Base-by-base conservation (phyloP, 768 basidiomycete species). In the Kwoniella dejecticola region DNA sequence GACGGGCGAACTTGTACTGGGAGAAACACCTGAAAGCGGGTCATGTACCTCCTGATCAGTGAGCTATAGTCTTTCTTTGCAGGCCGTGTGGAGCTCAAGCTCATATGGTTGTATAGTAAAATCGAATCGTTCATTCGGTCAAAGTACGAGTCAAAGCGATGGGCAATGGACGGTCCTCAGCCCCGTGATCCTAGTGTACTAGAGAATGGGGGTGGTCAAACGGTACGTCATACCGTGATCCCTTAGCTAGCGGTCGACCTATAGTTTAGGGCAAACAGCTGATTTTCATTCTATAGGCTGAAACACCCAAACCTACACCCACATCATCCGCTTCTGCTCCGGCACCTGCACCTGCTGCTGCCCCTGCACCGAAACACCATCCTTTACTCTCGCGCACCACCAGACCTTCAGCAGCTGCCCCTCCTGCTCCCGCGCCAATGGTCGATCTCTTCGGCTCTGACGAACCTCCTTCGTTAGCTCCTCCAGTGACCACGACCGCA, bases 51-150 rank as follows among this genome's bases (percentile, higher is more conserved):
- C 89, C 90, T 4, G 95, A 99, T 68, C 95, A 97, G 94, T 97
- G 71, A 74, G 91, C 17, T 36, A 3, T 4, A n/a, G n/a, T n/a
- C n/a, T n/a, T n/a, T 12, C 15, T 21, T 17, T 21, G 5, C 13
- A n/a, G 13, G 24, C 2, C 21, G 8, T 27, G 23, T 12, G 15
- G 27, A 19, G 7, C 23, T 21, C 27, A 23, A 57, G 30, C 44
- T 38, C 56, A 36, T 31, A 21, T 17, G 6, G 11, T 10, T 13
- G n/a, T n/a, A 31, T 19, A 95, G 94, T 78, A 98, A 98, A 84
- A 93, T 98, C 83, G 95, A 98, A 60, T 92, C 90, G 0, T 98
- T 93, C 80, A 89, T 98, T 62, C 88, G 95, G 50, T 93, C 90
- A 21, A 98, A 99, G 78, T 99, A 99, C 77, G 95, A 99, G 79